Evolutionary conservation across 2,329 filamentous ascomycete species (phyloP).

Genomic region (Karstenula rhodostoma): DNA sequence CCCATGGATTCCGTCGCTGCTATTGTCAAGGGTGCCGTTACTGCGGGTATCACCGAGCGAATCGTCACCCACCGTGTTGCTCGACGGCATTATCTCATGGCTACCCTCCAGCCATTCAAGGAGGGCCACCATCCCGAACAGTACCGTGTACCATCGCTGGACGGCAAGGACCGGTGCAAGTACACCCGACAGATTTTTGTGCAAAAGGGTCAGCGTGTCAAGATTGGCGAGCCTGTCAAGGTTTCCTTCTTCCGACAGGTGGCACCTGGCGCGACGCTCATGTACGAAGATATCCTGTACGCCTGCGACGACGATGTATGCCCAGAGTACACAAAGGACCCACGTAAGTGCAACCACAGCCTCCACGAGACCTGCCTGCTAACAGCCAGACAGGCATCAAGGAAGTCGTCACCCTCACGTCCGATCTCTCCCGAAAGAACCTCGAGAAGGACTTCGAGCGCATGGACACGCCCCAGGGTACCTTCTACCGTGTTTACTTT

Average conservation of each 20-base stretch:
- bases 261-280: slow-evolving; percentile 92
- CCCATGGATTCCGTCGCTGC: slow-evolving; percentile 99
- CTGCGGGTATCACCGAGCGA: slow-evolving; percentile 95
- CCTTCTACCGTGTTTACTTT: slow-evolving; percentile 70
- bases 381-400: slow-evolving; percentile 77
- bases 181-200: slow-evolving; percentile 98
- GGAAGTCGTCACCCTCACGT: slow-evolving; percentile 97
- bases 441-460: slow-evolving; percentile 99
- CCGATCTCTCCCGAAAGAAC: slow-evolving; percentile 96
- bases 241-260: slow-evolving; percentile 99
- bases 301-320: slow-evolving; percentile 98
- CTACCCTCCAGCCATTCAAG: slow-evolving; percentile 97
- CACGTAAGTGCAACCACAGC: slow-evolving; percentile 72
- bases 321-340: slow-evolving; percentile 98
- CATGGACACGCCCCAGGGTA: slow-evolving; percentile 96
- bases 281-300: slow-evolving; percentile 99
- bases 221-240: slow-evolving; percentile 99
- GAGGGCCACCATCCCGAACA: slow-evolving; percentile 98
- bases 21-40: slow-evolving; percentile 98
- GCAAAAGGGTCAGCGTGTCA: slow-evolving; percentile 97
- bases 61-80: slow-evolving; percentile 97
- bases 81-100: slow-evolving; percentile 98
- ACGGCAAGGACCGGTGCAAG: slow-evolving; percentile 98
- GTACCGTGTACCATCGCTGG: slow-evolving; percentile 94
- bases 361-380: background rate